These are phyloP conservation scores for Asterophora lycoperdoides DNA, from an alignment of 768 basidiomycete species.

Conservation along the genomic window DNA sequence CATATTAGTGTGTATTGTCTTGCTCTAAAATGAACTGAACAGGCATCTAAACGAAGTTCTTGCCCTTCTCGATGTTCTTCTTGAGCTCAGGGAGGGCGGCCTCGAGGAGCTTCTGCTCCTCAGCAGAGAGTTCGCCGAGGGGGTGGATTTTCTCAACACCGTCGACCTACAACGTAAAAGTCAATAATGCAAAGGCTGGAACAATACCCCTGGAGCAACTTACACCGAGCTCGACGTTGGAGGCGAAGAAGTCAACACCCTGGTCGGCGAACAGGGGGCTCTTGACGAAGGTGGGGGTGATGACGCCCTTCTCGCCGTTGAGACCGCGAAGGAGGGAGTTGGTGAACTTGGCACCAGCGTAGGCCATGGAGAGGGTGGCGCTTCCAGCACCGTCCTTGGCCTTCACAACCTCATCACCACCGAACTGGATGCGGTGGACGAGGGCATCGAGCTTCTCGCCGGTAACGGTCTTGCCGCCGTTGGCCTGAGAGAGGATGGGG, in stretches of 20 bases:
- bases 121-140: constrained; percentile 70
- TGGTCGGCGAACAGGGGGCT: constrained; percentile 79
- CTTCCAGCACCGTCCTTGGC: constrained; percentile 95
- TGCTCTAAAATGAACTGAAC: background rate
- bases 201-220: constrained; percentile 27
- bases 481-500: constrained; percentile 84
- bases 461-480: constrained; percentile 62
- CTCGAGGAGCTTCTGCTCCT: constrained; percentile 83
- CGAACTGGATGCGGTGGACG: constrained; percentile 93
- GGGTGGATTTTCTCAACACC: constrained; percentile 94
- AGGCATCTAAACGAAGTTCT: constrained; percentile 49
- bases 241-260: constrained; percentile 94
- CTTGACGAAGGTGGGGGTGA: constrained; percentile 85
- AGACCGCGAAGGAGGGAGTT: constrained; percentile 76
- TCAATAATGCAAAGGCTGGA: background rate
- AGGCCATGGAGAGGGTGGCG: constrained; percentile 94
- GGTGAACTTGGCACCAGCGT: constrained; percentile 90
- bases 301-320: constrained; percentile 83
- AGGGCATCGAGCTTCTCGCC: constrained; percentile 75
- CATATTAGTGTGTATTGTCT: constrained; percentile 3
- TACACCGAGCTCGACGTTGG: constrained; percentile 92
- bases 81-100: constrained; percentile 89
- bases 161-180: constrained; percentile 42
- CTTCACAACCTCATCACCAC: constrained; percentile 98
- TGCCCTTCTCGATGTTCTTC: constrained; percentile 98